Evolutionary conservation across 306 rosid species (phyloP), one percentile per base, ranked within the genome.

Genomic region (Gastrolobium villosum): DNA sequence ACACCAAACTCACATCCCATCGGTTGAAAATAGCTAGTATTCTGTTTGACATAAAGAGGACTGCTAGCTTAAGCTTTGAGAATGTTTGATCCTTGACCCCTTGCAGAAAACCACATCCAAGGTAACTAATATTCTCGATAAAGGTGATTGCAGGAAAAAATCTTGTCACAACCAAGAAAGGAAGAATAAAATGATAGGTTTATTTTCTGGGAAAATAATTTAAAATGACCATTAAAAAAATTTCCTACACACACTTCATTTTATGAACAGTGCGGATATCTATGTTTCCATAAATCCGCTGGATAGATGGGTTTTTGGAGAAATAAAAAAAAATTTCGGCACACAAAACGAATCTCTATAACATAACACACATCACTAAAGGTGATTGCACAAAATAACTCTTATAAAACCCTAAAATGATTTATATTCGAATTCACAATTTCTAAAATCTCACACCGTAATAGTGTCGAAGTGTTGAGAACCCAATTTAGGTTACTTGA

Each of bases 101-200:
- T 37, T 40, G 32, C 56, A 54, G 41, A 55, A 77, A 53, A 45
- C 65, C 72, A 65, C 30, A 62, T 52, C 50, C 48, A 60, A 60
- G 49, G 8, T 8, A 52, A 63, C 63, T 36, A 36, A 62, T 75
- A 49, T 36, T 61, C 49, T 60, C 20, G 31, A 74, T 10, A 61
- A 62, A 6, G 70, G 65, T 30, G 14, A 2, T 39, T 2, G 6
- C 60, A 75, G 44, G 34, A 39, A 76, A 20, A 64, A 56, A 30
- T 41, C 56, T 41, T 56, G 10, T 36, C 39, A 52, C 69, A 14
- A 6, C 69, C 11, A 13, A 31, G 10, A 59, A 55, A 59, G 46
- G 43, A 59, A 39, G 50, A 74, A 74, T 7, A 52, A 32, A 9
- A 26, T 37, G 0, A 35, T 48, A n/a, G n/a, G n/a, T n/a, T n/a